Evolutionary conservation across 2,329 filamentous ascomycete genomes (phyloP).

Genomic region (Neonectria faginata): DNA sequence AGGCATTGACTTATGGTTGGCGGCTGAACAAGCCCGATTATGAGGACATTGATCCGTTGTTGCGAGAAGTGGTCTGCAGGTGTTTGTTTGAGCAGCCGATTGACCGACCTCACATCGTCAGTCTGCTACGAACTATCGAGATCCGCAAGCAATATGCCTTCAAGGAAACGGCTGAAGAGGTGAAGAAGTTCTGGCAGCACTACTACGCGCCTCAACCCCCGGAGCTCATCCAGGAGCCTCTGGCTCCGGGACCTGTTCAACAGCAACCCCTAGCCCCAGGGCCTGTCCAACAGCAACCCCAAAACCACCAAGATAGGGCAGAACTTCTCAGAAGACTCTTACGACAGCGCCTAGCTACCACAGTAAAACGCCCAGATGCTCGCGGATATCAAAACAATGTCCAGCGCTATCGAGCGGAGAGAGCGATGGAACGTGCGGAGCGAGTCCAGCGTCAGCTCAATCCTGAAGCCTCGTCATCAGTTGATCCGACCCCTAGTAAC

Average conservation of each 20-base stretch:
- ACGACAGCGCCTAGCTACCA: neutral
- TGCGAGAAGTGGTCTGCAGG: conserved; percentile 39
- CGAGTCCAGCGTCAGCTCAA: neutral
- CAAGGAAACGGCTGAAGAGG: conserved; percentile 27
- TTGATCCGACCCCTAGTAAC: neutral
- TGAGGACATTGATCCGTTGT: conserved; percentile 33
- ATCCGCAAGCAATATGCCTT: conserved; percentile 38
- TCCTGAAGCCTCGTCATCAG: neutral
- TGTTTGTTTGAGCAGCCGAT: conserved; percentile 45
- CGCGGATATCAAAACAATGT: neutral
- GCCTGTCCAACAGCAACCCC: too few species aligned
- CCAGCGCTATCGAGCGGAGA: neutral
- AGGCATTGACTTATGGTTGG: conserved; percentile 41
- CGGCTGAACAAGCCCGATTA: conserved; percentile 26
- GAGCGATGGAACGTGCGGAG: neutral
- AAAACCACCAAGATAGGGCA: neutral
- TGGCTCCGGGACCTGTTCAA: too few species aligned
- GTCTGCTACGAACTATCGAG: conserved; percentile 36
- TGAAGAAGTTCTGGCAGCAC: conserved; percentile 36
- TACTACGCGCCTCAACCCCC: conserved; percentile 23
- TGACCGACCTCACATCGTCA: conserved; percentile 42
- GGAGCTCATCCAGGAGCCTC: neutral
- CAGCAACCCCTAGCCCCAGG: too few species aligned
- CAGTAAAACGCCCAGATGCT: neutral
- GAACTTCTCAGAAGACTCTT: neutral